These are phyloP conservation scores for Sphenostylis stenocarpa DNA, from an alignment of 306 rosid genomes.

Conservation along the genomic window DNA sequence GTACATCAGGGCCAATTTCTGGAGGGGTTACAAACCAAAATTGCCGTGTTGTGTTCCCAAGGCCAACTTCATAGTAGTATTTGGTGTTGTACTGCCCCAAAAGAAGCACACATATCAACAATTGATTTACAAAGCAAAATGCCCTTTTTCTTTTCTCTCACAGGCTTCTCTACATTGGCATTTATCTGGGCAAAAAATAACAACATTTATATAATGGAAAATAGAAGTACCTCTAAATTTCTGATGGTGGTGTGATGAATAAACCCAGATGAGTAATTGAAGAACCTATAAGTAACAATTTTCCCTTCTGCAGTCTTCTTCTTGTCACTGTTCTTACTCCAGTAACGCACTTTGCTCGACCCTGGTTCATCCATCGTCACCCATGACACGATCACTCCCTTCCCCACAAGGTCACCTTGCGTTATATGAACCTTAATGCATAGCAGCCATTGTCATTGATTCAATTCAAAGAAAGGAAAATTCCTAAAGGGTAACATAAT, in stretches of 20 bases:
- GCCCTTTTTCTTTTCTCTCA: not conserved
- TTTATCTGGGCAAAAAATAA: not conserved
- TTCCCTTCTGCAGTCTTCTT: slow-evolving; percentile 45
- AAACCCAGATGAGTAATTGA: slow-evolving; percentile 78
- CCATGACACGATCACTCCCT: slow-evolving; percentile 81
- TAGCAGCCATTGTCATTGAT: not conserved
- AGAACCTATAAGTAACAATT: slow-evolving; percentile 56
- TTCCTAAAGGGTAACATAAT: not conserved
- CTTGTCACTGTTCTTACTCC: slow-evolving; percentile 53
- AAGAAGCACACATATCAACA: slow-evolving; percentile 21
- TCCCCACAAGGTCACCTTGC: slow-evolving; percentile 81
- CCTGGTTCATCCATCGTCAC: slow-evolving; percentile 73
- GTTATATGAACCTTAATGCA: slow-evolving; percentile 83
- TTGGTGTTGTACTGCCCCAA: slow-evolving; percentile 64
- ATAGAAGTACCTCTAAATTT: slow-evolving; percentile 57
- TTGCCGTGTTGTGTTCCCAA: slow-evolving; percentile 54
- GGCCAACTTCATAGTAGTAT: slow-evolving; percentile 76
- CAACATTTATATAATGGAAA: not conserved
- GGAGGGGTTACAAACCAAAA: slow-evolving; percentile 92
- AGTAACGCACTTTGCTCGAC: slow-evolving; percentile 53
- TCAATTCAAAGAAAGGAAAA: slow-evolving; percentile 3
- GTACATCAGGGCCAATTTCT: slow-evolving; percentile 79
- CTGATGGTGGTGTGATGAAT: slow-evolving; percentile 71
- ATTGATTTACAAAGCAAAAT: slow-evolving; percentile 25
- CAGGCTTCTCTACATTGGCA: not conserved